Evolutionary conservation across 2,329 filamentous ascomycete genomes (phyloP), one percentile per base, ranked within the genome.

Genomic region (Acephala macrosclerotiorum): DNA sequence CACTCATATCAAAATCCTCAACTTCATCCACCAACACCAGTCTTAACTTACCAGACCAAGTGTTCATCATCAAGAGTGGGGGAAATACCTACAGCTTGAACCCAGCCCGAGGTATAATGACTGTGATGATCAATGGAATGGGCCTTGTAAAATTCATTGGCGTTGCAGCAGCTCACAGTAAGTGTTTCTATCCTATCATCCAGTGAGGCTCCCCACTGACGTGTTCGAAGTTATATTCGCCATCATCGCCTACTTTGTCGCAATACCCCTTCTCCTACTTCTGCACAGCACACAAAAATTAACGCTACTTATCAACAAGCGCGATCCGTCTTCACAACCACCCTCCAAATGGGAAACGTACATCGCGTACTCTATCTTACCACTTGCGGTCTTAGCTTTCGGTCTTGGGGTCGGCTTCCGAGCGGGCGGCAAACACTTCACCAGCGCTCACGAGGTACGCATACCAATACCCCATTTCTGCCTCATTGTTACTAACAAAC

Each of bases 21-120:
- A 26, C 25, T 20, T 53, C 33, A 40, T 29, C 16, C 9, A 33
- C 11, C 12, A 62, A 56, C 20, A 51, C 35, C 16, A 62, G 33
- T 29, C 14, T 62, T 9, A 42, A 57, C n/a, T 26, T 66, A 4
- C 65, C 65, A 18, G 65, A 66, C n/a, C 57, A 63, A 26, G 51
- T 35, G 7, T 66, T 64, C 33, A 36, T 58, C 16, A 33, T 63
- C 58, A 61, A 45, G n/a, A 66, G 51, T 38, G 58, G 56, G 9
- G 60, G 57, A 11, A 66, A 66, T 25, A 66, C 61, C 3, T 66
- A 64, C 20, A 40, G 16, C 6, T n/a, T 64, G n/a, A 59, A 64
- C 16, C 56, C 61, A 20, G 55, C 61, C 26, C 29, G 58, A 35
- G 47, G 56, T 33, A 29, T 62, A 20, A 42, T 38, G 18, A 56